phyloP scores from a whole-genome alignment of 352 stramenopile species.

The Globisporangium megalacanthum region DNA sequence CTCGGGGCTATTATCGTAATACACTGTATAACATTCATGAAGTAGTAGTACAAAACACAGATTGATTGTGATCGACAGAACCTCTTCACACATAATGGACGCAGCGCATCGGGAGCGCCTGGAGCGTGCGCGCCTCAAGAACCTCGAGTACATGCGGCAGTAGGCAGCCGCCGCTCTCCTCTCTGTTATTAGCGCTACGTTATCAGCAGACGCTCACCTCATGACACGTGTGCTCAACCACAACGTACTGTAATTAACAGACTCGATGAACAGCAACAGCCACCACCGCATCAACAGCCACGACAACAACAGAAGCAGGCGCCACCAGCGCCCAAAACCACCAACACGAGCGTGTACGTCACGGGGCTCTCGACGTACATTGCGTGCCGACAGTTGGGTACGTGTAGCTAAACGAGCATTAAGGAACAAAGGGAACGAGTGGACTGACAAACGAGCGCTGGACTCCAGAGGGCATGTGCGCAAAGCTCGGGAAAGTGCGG shows the following conservation, averaged over 20 bases:
- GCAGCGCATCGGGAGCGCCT: constrained; percentile 43
- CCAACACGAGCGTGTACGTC: constrained; percentile 74
- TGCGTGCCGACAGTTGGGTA: constrained; percentile 78
- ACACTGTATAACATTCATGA: no score
- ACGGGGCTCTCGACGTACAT: constrained; percentile 76
- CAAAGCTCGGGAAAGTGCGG: constrained; percentile 73
- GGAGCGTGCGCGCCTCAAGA: constrained; percentile 54
- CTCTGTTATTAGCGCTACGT: not conserved
- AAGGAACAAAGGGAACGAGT: not conserved
- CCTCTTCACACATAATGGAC: constrained; percentile 26
- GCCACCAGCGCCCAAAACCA: constrained; percentile 15
- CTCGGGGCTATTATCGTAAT: no score
- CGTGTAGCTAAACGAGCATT: not conserved
- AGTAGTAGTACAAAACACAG: no score
- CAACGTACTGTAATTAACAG: constrained; percentile 24
- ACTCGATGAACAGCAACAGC: constrained; percentile 35
- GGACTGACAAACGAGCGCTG: not conserved
- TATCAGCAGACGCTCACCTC: no score
- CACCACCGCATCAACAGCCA: not conserved
- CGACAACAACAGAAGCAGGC: constrained; percentile 9
- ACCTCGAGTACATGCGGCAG: constrained; percentile 73
- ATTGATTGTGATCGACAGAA: no score
- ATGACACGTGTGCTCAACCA: no score
- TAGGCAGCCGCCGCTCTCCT: constrained; percentile 6
- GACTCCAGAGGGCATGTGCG: constrained; percentile 53